Evolutionary conservation across 2,329 filamentous ascomycete genomes (phyloP).

Genomic region (Fusarium clavum): DNA sequence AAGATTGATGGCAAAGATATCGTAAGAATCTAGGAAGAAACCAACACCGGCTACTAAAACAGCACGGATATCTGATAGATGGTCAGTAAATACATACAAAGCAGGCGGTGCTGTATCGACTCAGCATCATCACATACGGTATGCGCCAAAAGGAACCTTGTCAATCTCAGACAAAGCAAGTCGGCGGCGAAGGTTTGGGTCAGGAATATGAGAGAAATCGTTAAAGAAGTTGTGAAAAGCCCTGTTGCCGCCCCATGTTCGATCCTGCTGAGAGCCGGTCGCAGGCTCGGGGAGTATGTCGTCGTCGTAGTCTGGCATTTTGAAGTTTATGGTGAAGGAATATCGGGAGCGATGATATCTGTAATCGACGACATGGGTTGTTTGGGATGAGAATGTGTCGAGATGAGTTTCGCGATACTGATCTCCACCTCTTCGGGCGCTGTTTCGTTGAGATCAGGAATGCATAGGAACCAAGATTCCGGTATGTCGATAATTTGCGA

Average conservation of each 20-base stretch:
- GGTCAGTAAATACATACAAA: conserved; percentile 12
- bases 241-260: conserved; percentile 71
- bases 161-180: conserved; percentile 83
- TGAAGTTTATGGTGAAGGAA: conserved; percentile 39
- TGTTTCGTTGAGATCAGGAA: conserved; percentile 15
- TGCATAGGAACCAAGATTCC: conserved; percentile 22
- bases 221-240: conserved; percentile 82
- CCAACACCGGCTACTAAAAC: conserved; percentile 82
- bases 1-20: conserved; percentile 83
- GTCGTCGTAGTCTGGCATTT: conserved; percentile 50
- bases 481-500: not conserved
- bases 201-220: conserved; percentile 72
- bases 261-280: conserved; percentile 47
- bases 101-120: not conserved
- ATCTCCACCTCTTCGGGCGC: conserved; percentile 35
- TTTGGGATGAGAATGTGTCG: conserved; percentile 20
- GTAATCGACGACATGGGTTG: conserved; percentile 47
- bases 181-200: conserved; percentile 81
- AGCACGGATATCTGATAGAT: conserved; percentile 69
- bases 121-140: conserved; percentile 58
- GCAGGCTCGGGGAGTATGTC: conserved; percentile 58
- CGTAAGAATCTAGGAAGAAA: conserved; percentile 87
- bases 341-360: conserved; percentile 40
- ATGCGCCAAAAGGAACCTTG: conserved; percentile 80
- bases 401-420: conserved; percentile 32